Evolutionary conservation across 768 basidiomycete species (phyloP).

Genomic region (Panellus pusillus): DNA sequence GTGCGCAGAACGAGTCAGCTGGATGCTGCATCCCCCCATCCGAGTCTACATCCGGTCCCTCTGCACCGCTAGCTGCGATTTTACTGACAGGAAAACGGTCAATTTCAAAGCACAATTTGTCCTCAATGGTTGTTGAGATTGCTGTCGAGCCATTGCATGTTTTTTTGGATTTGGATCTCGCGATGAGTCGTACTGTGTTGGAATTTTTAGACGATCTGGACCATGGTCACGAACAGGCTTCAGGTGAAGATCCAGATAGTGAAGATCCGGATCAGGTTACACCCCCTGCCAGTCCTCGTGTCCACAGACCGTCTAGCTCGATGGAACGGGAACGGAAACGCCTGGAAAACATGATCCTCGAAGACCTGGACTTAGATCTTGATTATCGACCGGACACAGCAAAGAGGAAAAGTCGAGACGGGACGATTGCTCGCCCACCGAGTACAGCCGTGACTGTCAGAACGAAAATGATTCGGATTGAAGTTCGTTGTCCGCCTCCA

Average conservation of each 20-base stretch:
- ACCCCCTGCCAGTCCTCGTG: slow-evolving; percentile 38
- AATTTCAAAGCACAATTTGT: background rate
- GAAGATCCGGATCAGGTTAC: slow-evolving; percentile 36
- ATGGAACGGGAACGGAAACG: slow-evolving; percentile 36
- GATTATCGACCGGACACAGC: slow-evolving; percentile 36
- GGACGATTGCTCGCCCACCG: background rate
- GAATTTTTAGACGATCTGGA: slow-evolving; percentile 49
- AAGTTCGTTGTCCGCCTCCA: slow-evolving; percentile 69
- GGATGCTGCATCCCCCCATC: slow-evolving; percentile 17
- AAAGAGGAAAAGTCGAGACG: background rate
- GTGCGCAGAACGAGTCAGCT: slow-evolving; percentile 20
- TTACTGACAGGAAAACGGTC: slow-evolving; percentile 10
- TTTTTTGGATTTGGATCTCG: slow-evolving; percentile 66
- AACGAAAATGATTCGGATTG: slow-evolving; percentile 61
- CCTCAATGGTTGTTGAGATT: slow-evolving; percentile 35
- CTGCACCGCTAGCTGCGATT: slow-evolving; percentile 4
- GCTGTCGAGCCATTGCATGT: slow-evolving; percentile 65
- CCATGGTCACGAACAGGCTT: slow-evolving; percentile 9
- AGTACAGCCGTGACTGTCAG: slow-evolving; percentile 34
- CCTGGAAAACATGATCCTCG: slow-evolving; percentile 52
- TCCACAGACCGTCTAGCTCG: slow-evolving; percentile 12
- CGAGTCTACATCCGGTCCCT: slow-evolving; percentile 17
- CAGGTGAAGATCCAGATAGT: background rate
- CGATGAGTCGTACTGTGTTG: slow-evolving; percentile 40
- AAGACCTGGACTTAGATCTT: slow-evolving; percentile 57